Percentiles rank a stretch among this genome's conserved stretches.
Conservation (phyloP, 75 land plant genomes). For the Sequoiadendron giganteum region DNA sequence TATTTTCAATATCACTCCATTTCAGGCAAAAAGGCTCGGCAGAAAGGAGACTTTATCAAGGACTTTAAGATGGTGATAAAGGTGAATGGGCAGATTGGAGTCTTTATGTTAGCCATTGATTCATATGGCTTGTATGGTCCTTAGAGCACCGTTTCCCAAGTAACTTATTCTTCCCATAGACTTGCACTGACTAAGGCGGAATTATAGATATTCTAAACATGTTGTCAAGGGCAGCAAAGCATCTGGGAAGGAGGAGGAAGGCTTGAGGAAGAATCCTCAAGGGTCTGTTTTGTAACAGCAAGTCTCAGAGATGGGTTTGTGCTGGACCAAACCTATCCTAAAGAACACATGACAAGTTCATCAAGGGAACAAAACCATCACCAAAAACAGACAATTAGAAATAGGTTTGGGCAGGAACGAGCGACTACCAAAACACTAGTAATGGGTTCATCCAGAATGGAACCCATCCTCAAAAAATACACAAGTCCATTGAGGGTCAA, state of each 20-base stretch:
- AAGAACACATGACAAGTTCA: not conserved
- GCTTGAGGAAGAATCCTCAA: not conserved
- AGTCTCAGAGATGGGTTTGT: not conserved
- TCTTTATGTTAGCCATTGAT: not conserved
- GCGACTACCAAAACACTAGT: too few species aligned
- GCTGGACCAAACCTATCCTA: not conserved
- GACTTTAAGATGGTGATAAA: not conserved
- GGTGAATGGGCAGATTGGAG: not conserved
- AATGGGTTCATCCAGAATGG: too few species aligned
- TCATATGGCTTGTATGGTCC: not conserved
- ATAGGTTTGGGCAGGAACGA: too few species aligned
- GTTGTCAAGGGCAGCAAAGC: not conserved
- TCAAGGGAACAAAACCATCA: not conserved
- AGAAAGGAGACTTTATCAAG: not conserved
- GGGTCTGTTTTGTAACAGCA: not conserved
- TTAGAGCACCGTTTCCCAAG: not conserved
- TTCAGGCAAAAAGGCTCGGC: not conserved
- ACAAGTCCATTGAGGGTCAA: too few species aligned
- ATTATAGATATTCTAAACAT: not conserved
- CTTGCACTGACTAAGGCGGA: not conserved
- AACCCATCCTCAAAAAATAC: too few species aligned
- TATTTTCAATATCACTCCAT: not conserved
- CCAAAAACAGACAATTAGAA: too few species aligned
- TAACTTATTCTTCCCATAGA: not conserved
- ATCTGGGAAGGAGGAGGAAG: not conserved